Percentiles rank a stretch among this genome's conserved stretches.
These are phyloP conservation scores for Geotrichum cucujoidarum DNA, from an alignment of 1,139 yeast species.

Conservation along the genomic window DNA sequence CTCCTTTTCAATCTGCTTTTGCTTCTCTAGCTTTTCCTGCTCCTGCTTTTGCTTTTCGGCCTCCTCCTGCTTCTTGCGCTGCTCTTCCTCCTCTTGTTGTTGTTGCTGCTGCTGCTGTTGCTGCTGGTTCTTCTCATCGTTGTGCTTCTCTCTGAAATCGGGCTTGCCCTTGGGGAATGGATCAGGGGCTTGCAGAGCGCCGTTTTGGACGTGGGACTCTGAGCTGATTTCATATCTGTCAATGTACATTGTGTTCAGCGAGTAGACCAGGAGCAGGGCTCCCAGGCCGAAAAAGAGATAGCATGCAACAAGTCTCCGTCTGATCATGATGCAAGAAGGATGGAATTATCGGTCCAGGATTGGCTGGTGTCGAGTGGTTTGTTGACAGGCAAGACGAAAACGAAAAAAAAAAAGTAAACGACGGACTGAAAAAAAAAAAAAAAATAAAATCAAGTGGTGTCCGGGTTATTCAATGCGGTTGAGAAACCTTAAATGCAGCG, in stretches of 20 bases:
- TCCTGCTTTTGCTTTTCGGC: background rate
- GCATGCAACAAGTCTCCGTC: constrained; percentile 19
- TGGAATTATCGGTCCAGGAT: too few relatives aligned
- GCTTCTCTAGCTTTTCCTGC: constrained; percentile 10
- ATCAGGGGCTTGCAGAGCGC: constrained; percentile 16
- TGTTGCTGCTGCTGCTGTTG: background rate
- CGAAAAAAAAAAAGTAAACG: too few relatives aligned
- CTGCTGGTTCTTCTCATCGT: background rate
- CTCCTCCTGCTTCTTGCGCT: background rate
- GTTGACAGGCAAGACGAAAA: too few relatives aligned
- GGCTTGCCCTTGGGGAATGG: constrained; percentile 21
- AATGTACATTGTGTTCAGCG: constrained; percentile 18
- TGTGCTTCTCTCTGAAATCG: constrained; percentile 18
- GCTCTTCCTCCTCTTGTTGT: background rate
- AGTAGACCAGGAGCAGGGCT: constrained; percentile 15
- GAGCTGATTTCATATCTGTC: constrained; percentile 17
- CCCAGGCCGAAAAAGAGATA: constrained; percentile 18
- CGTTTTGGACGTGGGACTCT: constrained; percentile 13
- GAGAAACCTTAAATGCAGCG: too few relatives aligned
- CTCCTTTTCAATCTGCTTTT: constrained; percentile 1
- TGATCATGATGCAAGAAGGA: constrained; percentile 13
- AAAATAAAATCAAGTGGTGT: too few relatives aligned
- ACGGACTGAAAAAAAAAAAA: too few relatives aligned
- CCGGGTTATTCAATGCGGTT: too few relatives aligned
- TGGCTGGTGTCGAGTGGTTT: too few relatives aligned